phyloP scores from a whole-genome alignment of 139 green algal species.

The Diplosphaera chodatii region DNA sequence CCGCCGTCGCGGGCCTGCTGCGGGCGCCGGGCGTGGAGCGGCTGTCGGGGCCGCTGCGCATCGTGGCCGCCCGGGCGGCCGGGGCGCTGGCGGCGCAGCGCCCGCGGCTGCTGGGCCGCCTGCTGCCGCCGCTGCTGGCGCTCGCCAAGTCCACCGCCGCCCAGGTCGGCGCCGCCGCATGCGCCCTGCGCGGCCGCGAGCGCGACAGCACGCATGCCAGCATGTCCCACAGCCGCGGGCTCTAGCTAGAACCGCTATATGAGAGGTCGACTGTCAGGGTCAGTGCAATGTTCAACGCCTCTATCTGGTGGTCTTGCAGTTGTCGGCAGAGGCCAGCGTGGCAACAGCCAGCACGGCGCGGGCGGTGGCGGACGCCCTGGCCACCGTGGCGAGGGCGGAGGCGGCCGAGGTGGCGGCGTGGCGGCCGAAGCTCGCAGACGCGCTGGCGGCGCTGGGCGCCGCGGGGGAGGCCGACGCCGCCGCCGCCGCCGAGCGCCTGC shows the following conservation, averaged over 20 bases:
- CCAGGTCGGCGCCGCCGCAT: too few relatives aligned
- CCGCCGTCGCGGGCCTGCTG: conserved; percentile 30
- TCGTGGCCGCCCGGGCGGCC: conserved; percentile 17
- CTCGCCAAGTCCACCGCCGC: conserved; percentile 3
- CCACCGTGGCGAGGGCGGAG: not conserved
- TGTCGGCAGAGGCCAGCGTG: too few relatives aligned
- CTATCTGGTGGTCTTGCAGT: too few relatives aligned
- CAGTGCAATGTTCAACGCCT: too few relatives aligned
- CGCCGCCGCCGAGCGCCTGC: not conserved
- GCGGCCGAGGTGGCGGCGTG: not conserved
- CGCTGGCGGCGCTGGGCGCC: not conserved
- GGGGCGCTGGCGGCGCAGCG: conserved; percentile 28
- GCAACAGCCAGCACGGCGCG: not conserved
- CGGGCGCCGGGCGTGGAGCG: conserved; percentile 4
- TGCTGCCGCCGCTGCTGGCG: conserved; percentile 36
- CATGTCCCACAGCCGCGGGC: too few relatives aligned
- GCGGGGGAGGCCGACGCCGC: not conserved
- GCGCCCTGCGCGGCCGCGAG: too few relatives aligned
- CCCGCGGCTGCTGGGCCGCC: conserved; percentile 32
- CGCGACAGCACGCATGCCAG: too few relatives aligned
- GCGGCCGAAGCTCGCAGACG: not conserved
- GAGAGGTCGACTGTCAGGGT: too few relatives aligned
- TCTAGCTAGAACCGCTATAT: too few relatives aligned
- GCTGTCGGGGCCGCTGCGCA: conserved; percentile 21
- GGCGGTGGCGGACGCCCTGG: conserved; percentile 3